Base-by-base conservation (phyloP, 2,329 filamentous ascomycete species). In the Epichloe sylvatica region DNA sequence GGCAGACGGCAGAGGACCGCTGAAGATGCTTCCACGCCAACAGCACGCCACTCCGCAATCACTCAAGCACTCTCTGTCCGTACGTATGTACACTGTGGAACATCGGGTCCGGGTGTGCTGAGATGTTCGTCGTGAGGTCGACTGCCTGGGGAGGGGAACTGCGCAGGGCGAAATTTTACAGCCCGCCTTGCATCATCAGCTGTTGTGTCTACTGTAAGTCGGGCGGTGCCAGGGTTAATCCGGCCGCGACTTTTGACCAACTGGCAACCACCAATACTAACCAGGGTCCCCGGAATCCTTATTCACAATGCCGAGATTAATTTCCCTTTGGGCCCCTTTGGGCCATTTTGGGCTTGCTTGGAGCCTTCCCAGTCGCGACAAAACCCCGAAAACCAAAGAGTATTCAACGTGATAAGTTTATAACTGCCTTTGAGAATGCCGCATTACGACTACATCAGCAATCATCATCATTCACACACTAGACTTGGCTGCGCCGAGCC, bases 51-150 rank as follows among this genome's bases (percentile, higher is more conserved):
- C 43, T 13, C 33, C 44, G 15, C 36, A 25, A 33, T 39, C 35
- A n/a, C 35, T 37, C 13, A 37, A 37, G n/a, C 35, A 13, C 13
- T 41, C 17, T 41, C 17, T 41, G 12, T 43, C 21, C 25, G 41
- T 23, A 13, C 23, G 47, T 19, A 13, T 15, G 47, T 19, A 23
- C 25, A 37, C n/a, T 50, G 49, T 47, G 44, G 44, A 47, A 48
- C 40, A 34, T 25, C n/a, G 40, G 41, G 37, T 19, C 45, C 33
- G 39, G 42, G 17, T 45, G 44, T 70, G 65, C 67, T 70, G 67
- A 71, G 66, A 69, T 68, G 62, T 71, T 65, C 67, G 65, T 67
- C 62, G 64, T 65, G 64, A 63, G 66, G 59, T 59, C 54, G 55
- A 49, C 55, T 56, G 59, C 57, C 58, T 45, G 57, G 59, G 61